Evolutionary conservation across 257 asterid genomes (phyloP).

Genomic region (Solanum bukasovii): DNA sequence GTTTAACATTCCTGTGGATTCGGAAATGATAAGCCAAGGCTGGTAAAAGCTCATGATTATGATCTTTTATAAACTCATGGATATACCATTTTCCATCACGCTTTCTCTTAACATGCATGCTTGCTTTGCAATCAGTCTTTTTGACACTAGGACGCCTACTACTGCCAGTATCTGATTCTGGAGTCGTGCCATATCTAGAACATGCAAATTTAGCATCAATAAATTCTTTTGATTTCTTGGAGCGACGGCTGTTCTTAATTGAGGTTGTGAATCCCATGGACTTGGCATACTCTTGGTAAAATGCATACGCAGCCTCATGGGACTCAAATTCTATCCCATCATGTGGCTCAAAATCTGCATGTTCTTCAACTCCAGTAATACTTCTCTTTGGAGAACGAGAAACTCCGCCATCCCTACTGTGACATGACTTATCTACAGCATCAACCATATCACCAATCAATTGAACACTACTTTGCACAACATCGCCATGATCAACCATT

Average conservation of each 20-base stretch:
- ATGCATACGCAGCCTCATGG: constrained; percentile 81
- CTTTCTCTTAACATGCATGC: constrained; percentile 91
- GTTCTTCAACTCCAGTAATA: constrained; percentile 33
- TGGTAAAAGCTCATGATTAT: constrained; percentile 93
- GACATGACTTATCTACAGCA: constrained; percentile 28
- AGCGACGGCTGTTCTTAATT: constrained; percentile 89
- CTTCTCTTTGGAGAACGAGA: constrained; percentile 27
- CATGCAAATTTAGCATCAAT: constrained; percentile 96
- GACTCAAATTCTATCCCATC: constrained; percentile 87
- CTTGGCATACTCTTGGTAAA: constrained; percentile 93
- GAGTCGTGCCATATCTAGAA: constrained; percentile 88
- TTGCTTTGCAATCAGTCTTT: constrained; percentile 92
- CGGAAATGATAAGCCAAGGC: constrained; percentile 94
- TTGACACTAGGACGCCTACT: constrained; percentile 73
- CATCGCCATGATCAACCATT: constrained; percentile 47
- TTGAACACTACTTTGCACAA: constrained; percentile 28
- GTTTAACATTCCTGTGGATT: constrained; percentile 74
- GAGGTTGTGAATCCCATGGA: constrained; percentile 99
- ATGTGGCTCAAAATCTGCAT: constrained; percentile 49
- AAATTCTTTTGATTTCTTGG: constrained; percentile 90
- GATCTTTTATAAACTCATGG: constrained; percentile 83
- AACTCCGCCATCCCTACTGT: constrained; percentile 26
- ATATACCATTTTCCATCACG: constrained; percentile 90
- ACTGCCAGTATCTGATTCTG: constrained; percentile 68
- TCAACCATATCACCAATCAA: constrained; percentile 27